Conservation (phyloP, 1,139 yeast genomes). For the Keqinozyma sinolaborantium region DNA sequence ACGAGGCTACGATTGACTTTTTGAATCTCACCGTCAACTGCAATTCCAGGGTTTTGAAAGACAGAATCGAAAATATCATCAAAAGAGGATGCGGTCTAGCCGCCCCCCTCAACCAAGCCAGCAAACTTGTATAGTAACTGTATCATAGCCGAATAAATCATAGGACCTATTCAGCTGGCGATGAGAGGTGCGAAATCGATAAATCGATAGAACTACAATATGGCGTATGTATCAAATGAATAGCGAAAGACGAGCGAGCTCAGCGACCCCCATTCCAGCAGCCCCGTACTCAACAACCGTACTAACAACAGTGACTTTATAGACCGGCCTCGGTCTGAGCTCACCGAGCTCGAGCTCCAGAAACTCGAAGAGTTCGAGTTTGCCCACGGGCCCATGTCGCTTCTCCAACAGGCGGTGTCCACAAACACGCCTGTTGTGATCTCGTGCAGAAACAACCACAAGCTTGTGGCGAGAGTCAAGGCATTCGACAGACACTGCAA, state of each 20-base stretch:
- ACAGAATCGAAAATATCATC: slow-evolving; percentile 78
- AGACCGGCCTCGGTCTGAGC: slow-evolving; percentile 74
- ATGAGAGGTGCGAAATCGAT: no score
- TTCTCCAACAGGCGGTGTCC: slow-evolving; percentile 76
- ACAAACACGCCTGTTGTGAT: slow-evolving; percentile 76
- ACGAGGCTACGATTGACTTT: slow-evolving; percentile 68
- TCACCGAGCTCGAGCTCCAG: slow-evolving; percentile 75
- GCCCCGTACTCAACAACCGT: no score
- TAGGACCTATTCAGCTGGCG: no score
- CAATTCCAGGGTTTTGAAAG: slow-evolving; percentile 69
- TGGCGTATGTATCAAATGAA: slow-evolving; percentile 11
- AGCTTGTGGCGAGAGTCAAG: slow-evolving; percentile 81
- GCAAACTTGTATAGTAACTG: slow-evolving; percentile 7
- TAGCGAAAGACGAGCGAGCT: neutral
- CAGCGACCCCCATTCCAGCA: no score
- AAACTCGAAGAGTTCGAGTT: slow-evolving; percentile 89
- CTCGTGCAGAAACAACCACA: slow-evolving; percentile 90
- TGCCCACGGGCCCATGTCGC: slow-evolving; percentile 85
- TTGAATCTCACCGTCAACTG: slow-evolving; percentile 69
- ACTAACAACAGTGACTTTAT: slow-evolving; percentile 50
- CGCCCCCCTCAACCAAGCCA: slow-evolving; percentile 56
- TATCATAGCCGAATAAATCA: slow-evolving; percentile 1
- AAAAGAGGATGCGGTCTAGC: slow-evolving; percentile 76
- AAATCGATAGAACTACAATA: neutral
- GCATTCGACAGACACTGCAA: slow-evolving; percentile 97